Percentiles rank a stretch among this genome's conserved stretches.
Conservation (phyloP, 2,329 filamentous ascomycete genomes). For the Hymenoscyphus infarciens region DNA sequence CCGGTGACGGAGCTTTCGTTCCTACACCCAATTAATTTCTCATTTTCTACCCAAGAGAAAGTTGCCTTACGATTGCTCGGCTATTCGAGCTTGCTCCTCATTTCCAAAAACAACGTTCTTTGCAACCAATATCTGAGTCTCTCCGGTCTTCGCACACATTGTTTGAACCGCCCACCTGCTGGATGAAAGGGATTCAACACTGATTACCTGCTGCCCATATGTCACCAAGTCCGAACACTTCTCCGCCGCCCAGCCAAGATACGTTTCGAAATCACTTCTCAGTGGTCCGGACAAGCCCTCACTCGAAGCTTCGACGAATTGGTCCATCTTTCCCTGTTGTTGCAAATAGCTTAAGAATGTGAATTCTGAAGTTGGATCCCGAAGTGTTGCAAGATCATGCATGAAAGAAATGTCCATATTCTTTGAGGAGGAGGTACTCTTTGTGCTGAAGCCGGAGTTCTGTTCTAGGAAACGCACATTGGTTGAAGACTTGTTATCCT, state of each 20-base stretch:
- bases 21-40: neutral
- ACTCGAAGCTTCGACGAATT: conserved; percentile 40
- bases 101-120: conserved; percentile 12
- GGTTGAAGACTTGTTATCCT: conserved; percentile 48
- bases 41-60: neutral
- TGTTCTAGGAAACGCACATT: conserved; percentile 62
- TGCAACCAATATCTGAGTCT: neutral
- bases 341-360: conserved; percentile 70
- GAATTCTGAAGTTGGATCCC: conserved; percentile 62
- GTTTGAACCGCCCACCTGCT: conserved; percentile 1
- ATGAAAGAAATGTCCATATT: conserved; percentile 70
- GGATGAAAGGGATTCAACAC: conserved; percentile 37
- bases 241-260: conserved; percentile 63
- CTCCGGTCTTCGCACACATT: neutral
- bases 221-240: conserved; percentile 57
- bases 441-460: conserved; percentile 48
- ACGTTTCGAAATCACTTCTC: conserved; percentile 64
- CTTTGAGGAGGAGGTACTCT: conserved; percentile 41
- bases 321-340: conserved; percentile 54
- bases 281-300: conserved; percentile 43
- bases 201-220: conserved; percentile 57
- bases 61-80: conserved; percentile 5
- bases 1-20: neutral
- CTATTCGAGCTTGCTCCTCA: conserved; percentile 5
- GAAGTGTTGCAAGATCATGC: conserved; percentile 64